These are phyloP conservation scores for Stephania cephalantha DNA, from an alignment of 164 flowering plant species.

Conservation along the genomic window DNA sequence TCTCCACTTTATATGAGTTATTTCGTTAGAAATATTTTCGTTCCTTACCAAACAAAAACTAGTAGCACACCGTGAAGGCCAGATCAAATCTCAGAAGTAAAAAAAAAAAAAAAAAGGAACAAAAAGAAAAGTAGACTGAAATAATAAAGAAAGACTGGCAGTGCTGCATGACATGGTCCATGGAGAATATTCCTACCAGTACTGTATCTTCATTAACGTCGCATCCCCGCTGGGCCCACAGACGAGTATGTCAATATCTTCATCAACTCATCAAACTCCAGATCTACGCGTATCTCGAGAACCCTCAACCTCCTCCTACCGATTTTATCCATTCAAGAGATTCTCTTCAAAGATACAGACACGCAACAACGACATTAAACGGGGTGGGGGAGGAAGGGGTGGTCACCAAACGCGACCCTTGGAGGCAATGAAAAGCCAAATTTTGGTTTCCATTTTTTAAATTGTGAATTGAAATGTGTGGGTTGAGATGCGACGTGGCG, in stretches of 20 bases:
- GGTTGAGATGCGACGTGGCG: neutral
- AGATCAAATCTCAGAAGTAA: too few species aligned
- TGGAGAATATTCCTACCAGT: neutral
- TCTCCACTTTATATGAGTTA: too few species aligned
- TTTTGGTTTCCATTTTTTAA: neutral
- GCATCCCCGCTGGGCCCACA: neutral
- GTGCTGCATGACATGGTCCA: neutral
- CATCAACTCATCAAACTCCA: neutral
- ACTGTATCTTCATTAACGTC: neutral
- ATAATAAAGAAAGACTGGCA: too few species aligned
- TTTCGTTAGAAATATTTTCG: too few species aligned
- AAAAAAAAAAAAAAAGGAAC: too few species aligned
- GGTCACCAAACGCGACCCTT: neutral
- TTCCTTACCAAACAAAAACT: too few species aligned
- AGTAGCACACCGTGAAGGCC: too few species aligned
- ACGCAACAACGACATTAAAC: neutral
- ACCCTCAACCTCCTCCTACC: too few species aligned
- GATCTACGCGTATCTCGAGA: too few species aligned
- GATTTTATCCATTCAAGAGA: neutral
- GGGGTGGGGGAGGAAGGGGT: too few species aligned
- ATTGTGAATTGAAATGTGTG: neutral
- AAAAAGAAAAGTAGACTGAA: too few species aligned
- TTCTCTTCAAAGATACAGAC: neutral
- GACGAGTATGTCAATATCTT: neutral
- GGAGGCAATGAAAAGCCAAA: neutral